Conservation (phyloP, 345 rosid species). For the Gossypium rotundifolium region DNA sequence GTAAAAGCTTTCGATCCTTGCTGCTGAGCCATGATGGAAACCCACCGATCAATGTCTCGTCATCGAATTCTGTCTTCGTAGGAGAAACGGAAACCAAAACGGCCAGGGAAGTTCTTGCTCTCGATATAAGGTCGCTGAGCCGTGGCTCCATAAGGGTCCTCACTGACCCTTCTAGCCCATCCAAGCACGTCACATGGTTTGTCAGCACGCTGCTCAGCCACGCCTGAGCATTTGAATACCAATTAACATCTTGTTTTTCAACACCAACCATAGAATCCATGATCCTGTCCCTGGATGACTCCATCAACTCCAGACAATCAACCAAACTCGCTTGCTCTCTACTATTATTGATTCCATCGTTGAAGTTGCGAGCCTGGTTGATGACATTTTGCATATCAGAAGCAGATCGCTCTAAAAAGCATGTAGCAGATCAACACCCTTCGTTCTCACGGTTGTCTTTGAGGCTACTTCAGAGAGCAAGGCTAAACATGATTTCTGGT, state of each 20-base stretch:
- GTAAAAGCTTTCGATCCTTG: conserved; percentile 45
- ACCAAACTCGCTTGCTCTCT: conserved; percentile 31
- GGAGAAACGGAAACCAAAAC: conserved; percentile 35
- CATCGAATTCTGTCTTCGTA: conserved; percentile 6
- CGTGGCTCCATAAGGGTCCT: conserved; percentile 27
- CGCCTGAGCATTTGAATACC: conserved; percentile 44
- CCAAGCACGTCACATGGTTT: conserved; percentile 71
- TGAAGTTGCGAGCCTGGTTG: conserved; percentile 11
- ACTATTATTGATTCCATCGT: conserved; percentile 26
- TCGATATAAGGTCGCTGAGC: conserved; percentile 43
- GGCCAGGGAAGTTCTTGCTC: conserved; percentile 49
- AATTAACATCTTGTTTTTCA: conserved; percentile 22
- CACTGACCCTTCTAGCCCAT: conserved; percentile 35
- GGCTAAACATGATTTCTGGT: conserved; percentile 36
- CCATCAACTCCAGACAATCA: conserved; percentile 60
- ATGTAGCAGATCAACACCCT: conserved; percentile 28
- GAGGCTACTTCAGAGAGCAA: conserved; percentile 31
- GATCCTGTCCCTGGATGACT: conserved; percentile 43
- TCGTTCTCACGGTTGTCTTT: conserved; percentile 13
- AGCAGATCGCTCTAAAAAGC: conserved; percentile 30
- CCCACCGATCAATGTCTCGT: conserved; percentile 1
- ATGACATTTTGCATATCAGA: conserved; percentile 21
- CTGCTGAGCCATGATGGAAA: conserved; percentile 59
- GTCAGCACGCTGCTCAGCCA: conserved; percentile 85
- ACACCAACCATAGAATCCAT: conserved; percentile 43